Evolutionary conservation across 2,329 filamentous ascomycete genomes (phyloP).

Genomic region (Colletotrichum noveboracense): DNA sequence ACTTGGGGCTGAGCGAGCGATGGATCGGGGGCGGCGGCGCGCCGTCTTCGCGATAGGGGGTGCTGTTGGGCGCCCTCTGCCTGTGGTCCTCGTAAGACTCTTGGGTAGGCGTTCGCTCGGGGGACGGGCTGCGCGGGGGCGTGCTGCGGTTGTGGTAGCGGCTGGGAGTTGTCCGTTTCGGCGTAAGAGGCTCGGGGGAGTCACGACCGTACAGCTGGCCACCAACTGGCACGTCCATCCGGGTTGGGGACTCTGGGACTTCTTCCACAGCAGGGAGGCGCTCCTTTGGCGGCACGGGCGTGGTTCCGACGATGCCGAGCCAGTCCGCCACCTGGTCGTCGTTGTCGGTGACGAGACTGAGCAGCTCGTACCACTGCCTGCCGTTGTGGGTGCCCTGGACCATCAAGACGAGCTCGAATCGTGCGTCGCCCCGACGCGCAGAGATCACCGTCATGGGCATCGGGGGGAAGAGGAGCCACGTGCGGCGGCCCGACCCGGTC

Average conservation of each 20-base stretch:
- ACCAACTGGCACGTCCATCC: constrained; percentile 18
- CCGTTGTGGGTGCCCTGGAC: constrained; percentile 72
- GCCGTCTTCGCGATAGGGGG: constrained; percentile 54
- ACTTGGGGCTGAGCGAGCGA: constrained; percentile 47
- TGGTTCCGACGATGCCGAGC: constrained; percentile 75
- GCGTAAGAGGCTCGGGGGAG: constrained; percentile 28
- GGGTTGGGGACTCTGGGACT: constrained; percentile 17
- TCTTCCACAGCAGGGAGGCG: constrained; percentile 36
- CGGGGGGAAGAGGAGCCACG: constrained; percentile 91
- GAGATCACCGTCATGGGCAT: constrained; percentile 77
- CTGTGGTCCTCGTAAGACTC: constrained; percentile 39
- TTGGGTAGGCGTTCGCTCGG: constrained; percentile 44
- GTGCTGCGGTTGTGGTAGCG: constrained; percentile 36
- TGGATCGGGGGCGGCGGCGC: constrained; percentile 62
- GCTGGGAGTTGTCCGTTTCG: constrained; percentile 38
- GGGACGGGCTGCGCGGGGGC: constrained; percentile 29
- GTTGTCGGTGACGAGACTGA: constrained; percentile 78
- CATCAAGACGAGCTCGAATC: constrained; percentile 84
- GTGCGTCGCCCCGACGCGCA: constrained; percentile 74
- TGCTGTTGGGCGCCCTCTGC: constrained; percentile 37
- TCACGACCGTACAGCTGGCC: constrained; percentile 5
- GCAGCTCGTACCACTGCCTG: constrained; percentile 81
- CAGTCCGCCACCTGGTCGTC: constrained; percentile 84
- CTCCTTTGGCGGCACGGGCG: constrained; percentile 52
- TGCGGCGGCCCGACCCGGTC: constrained; percentile 73